Evolutionary conservation across 306 rosid genomes (phyloP).

Genomic region (Trifolium pratense): DNA sequence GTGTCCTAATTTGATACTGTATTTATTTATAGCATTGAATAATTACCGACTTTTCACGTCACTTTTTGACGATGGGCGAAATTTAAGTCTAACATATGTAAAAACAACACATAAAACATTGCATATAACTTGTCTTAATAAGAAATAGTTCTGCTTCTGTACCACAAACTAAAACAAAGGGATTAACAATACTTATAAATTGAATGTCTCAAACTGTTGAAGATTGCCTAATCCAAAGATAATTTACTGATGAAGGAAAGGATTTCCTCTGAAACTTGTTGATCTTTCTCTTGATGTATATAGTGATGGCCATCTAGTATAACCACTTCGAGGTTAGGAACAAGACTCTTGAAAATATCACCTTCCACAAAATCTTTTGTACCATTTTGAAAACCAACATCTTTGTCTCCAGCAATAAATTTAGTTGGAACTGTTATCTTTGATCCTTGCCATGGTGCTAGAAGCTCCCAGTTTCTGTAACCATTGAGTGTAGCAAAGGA

Average conservation of each 20-base stretch:
- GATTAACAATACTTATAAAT: neutral
- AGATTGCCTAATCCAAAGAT: constrained; percentile 25
- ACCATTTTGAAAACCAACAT: constrained; percentile 40
- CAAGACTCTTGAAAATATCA: constrained; percentile 44
- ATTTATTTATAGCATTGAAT: constrained; percentile 3
- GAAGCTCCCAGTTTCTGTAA: constrained; percentile 56
- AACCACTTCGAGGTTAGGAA: constrained; percentile 50
- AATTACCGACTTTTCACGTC: neutral
- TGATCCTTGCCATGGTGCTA: constrained; percentile 57
- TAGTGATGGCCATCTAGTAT: constrained; percentile 51
- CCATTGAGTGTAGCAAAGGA: neutral
- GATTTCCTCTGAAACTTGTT: constrained; percentile 50
- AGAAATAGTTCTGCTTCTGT: neutral
- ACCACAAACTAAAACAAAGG: constrained; percentile 5
- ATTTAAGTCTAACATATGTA: neutral
- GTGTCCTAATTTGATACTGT: constrained; percentile 2
- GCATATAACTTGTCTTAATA: neutral
- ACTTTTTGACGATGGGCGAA: neutral
- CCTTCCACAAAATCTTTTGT: constrained; percentile 45
- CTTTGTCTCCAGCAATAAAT: constrained; percentile 48
- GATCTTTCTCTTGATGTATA: constrained; percentile 52
- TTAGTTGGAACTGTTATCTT: constrained; percentile 52
- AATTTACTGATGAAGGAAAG: constrained; percentile 50
- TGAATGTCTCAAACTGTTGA: neutral
- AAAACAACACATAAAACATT: neutral